phyloP scores from a whole-genome alignment of 1,284 basidiomycete genomes.

The Pholiota adiposa region DNA sequence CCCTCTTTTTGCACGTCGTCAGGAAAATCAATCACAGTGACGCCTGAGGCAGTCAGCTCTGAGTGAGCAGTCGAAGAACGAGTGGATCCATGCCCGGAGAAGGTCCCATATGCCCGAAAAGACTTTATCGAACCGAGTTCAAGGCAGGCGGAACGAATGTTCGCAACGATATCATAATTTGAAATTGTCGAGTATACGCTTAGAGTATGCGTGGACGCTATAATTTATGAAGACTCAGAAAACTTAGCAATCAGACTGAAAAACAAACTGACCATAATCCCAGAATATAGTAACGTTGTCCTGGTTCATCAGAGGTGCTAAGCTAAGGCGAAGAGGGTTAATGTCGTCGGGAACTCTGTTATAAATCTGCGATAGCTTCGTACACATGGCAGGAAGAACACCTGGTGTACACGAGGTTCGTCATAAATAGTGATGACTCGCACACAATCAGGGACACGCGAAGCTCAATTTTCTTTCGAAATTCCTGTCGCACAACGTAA shows the following conservation, averaged over 20 bases:
- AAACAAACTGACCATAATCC: slow-evolving; percentile 28
- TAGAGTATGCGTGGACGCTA: slow-evolving; percentile 36
- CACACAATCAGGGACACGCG: neutral
- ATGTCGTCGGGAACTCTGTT: neutral
- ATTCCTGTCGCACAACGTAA: neutral
- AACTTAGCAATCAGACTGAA: neutral
- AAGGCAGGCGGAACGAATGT: slow-evolving; percentile 34
- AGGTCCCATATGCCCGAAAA: slow-evolving; percentile 46
- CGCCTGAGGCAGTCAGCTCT: slow-evolving; percentile 49
- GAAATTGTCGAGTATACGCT: slow-evolving; percentile 47
- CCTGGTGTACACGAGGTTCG: slow-evolving; percentile 3
- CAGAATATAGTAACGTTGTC: slow-evolving; percentile 31
- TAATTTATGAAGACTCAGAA: neutral
- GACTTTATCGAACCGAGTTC: slow-evolving; percentile 33
- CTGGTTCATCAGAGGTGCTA: neutral
- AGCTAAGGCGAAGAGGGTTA: neutral
- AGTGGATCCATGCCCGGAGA: slow-evolving; percentile 26
- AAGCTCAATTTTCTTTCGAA: neutral
- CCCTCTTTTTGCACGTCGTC: slow-evolving; percentile 46
- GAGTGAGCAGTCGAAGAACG: slow-evolving; percentile 22
- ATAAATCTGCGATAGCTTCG: neutral
- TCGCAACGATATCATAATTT: slow-evolving; percentile 36
- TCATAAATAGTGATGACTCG: neutral
- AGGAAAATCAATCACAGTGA: slow-evolving; percentile 55
- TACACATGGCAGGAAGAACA: neutral